phyloP scores from a whole-genome alignment of 768 basidiomycete genomes.

The Dictyophora rubrovolvata region DNA sequence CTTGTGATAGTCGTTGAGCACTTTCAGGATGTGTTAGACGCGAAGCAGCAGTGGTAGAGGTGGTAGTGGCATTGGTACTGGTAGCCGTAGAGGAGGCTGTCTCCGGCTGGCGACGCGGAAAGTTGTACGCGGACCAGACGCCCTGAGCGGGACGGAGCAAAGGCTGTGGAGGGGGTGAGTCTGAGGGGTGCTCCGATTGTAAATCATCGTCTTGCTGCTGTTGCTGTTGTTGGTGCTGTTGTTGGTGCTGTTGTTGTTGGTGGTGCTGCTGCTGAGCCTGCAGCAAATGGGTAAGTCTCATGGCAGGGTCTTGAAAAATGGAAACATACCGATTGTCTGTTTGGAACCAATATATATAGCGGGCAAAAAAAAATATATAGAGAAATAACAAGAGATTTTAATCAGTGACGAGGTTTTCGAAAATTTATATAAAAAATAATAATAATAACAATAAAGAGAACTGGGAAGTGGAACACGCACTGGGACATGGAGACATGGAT shows the following conservation, averaged over 20 bases:
- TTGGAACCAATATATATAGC: neutral
- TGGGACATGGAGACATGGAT: neutral
- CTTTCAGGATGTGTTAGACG: conserved; percentile 6
- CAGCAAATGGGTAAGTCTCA: neutral
- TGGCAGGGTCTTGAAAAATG: neutral
- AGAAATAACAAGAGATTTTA: neutral
- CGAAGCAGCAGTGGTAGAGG: neutral
- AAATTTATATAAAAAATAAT: neutral
- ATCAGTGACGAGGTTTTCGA: neutral
- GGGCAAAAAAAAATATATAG: neutral
- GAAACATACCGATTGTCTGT: neutral
- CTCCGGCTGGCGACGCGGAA: neutral
- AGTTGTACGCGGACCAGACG: conserved; percentile 1
- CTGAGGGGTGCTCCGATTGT: neutral
- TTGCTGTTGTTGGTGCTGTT: no score
- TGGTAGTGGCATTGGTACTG: neutral
- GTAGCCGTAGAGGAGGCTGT: neutral
- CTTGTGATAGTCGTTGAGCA: neutral
- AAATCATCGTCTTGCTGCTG: neutral
- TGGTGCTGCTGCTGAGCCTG: neutral
- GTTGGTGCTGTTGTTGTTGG: no score
- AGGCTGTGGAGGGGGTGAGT: neutral
- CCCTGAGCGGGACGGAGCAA: conserved; percentile 5
- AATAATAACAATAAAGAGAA: neutral
- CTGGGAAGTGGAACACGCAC: neutral